Base-by-base conservation (phyloP, 257 asterid species). In the Solanum stenotomum region DNA sequence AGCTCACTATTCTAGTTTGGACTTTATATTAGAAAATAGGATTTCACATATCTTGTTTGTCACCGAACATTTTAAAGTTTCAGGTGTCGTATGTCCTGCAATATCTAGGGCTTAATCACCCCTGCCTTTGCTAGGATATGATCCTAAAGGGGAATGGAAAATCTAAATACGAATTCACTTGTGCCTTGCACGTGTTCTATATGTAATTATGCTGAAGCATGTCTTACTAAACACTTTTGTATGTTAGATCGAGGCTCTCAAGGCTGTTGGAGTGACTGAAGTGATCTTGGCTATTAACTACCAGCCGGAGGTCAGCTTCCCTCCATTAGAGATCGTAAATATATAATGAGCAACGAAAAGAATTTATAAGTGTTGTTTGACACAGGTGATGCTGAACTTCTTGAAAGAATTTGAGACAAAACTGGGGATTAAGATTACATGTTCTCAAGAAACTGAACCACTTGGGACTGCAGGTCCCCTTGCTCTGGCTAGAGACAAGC, bases 381-480 rank as follows among this genome's bases (percentile, higher is more conserved):
- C 10, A 22, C 61, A 77, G 84, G 96, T 94, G 85, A 96, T 96
- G 99, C 93, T 96, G 91, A 95, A 95, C 93, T 96, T 96, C 92
- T 90, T 95, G 91, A 95, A 95, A 94, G 99, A 95, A 34, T 96
- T 95, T 85, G 98, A 95, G 93, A 84, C 94, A n/a, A 97, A 95
- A 92, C 96, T 95, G 63, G 98, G 92, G 90, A 95, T 97, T 83
- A 96, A 94, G 93, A 97, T 97, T 79, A 93, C 96, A 20, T 97
- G 99, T 92, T 97, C 99, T 5, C 98, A 94, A 90, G 99, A 97
- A 93, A 97, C 98, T 40, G 98, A 97, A 90, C 99, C 99, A 10
- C 98, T 97, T 67, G 98, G 99, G 87, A 97, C 98, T 67, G 99
- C 99, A 44, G 98, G 99, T 71, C 99, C 99, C 87, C 97, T 97